Evolutionary conservation across 2,329 filamentous ascomycete genomes (phyloP), one percentile per base, ranked within the genome.

Genomic region (Grosmannia penicillata): DNA sequence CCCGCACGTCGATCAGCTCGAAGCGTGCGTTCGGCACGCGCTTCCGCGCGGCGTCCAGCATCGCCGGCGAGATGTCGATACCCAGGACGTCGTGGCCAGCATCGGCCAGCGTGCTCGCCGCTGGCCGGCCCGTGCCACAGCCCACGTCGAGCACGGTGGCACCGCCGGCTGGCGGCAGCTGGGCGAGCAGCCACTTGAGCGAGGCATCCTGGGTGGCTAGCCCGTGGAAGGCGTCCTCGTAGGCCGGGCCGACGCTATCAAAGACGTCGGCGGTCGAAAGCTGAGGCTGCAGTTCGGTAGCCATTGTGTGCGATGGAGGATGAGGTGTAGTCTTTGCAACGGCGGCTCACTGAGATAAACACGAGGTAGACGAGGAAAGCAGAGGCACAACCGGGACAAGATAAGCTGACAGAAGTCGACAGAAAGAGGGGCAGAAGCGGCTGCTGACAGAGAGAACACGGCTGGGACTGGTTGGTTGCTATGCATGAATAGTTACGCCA

Each of bases 71-170:
- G 9, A 52, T 42, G 37, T 55, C 52, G 33, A 53, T 51, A 26
- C 51, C 51, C 3, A 52, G 46, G 6, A 53, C 50, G 25, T 45
- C 39, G 46, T 55, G 52, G 11, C 51, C 52, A 1, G 51, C 51
- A 2, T 44, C 47, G 13, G 51, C 49, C 7, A 55, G 48, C 0
- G 41, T 24, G 9, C 38, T 44, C 40, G 47, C 49, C 6, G 49
- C 46, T 0, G 51, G 52, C 7, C 46, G 43, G 19, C 52, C 51
- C 8, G 52, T 54, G 33, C 51, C 52, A 39, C 49, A 53, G 42
- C 52, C 52, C 9, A 53, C 45, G 38, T 55, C 51, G 30, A 55
- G 41, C 30, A 51, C 40, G 17, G 24, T 28, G 22, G 37, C 40
- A 18, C 32, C 36, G n/a, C 41, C 39, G 8, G 29, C 9, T 2